Percentiles rank a stretch among this genome's conserved stretches.
phyloP scores from a whole-genome alignment of 2,329 filamentous ascomycete genomes.

The Penicillium sp. region DNA sequence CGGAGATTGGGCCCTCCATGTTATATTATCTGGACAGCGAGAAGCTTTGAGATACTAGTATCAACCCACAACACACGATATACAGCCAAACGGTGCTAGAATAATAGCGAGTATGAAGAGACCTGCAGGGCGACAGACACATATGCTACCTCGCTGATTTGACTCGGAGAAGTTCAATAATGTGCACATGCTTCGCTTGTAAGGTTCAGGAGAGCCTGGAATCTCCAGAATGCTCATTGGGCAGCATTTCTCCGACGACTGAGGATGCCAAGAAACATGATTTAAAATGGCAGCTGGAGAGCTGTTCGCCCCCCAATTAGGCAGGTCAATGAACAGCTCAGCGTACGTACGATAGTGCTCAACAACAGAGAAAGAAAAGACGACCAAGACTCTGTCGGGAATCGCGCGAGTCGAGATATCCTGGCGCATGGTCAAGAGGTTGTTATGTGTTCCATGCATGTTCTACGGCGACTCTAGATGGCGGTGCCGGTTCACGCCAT shows the following conservation, averaged over 20 bases:
- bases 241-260: slow-evolving; percentile 6
- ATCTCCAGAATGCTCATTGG: neutral
- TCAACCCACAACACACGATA: neutral
- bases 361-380: neutral
- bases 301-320: neutral
- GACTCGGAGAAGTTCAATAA: neutral
- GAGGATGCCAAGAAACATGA: slow-evolving; percentile 15
- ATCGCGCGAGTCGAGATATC: neutral
- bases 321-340: neutral
- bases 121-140: neutral
- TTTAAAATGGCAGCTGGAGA: neutral
- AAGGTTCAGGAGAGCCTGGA: neutral
- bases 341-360: neutral
- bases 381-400: neutral
- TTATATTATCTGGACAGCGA: neutral
- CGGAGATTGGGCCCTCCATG: neutral
- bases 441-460: slow-evolving; percentile 44
- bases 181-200: neutral
- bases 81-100: neutral
- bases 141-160: neutral
- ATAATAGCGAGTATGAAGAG: neutral
- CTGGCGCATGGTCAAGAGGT: slow-evolving; percentile 2
- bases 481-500: slow-evolving; percentile 20
- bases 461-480: slow-evolving; percentile 41
- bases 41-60: neutral